Evolutionary conservation across 2,329 filamentous ascomycete genomes (phyloP), one percentile per base, ranked within the genome.

Genomic region (Fusarium pseudograminearum): DNA sequence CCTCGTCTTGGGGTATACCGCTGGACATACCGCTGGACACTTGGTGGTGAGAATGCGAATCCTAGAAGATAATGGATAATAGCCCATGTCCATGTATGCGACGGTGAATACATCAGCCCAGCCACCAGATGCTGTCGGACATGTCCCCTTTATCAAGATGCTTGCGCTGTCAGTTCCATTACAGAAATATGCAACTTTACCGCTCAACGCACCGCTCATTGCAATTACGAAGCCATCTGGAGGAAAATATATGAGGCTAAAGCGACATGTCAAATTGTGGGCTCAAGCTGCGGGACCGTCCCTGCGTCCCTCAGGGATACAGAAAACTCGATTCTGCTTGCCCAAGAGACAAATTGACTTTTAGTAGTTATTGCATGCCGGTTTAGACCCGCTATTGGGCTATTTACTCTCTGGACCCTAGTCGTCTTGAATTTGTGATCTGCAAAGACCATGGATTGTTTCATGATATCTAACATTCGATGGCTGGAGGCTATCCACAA

Each of bases 261-360:
- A 14, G 33, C 44, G 26, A 28, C 15, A 45, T 64, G 53, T 56
- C 55, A 44, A 58, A 61, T 42, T 56, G 59, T 69, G 65, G 65
- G 46, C 40, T 66, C 28, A 26, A 40, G 14, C 26, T 52, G 52
- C 55, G 53, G 54, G 53, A 63, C 61, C 42, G 54, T 40, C 36
- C 36, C 36, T 40, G 36, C 36, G 12, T 40, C 36, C 36, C n/a
- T 40, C 36, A 40, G 36, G 36, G 36, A 40, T 40, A 40, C 36
- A 40, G 36, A 40, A 22, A 40, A 40, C n/a, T 40, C n/a, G 36
- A 40, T 40, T 14, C 36, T 40, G 36, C n/a, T 40, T 40, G n/a
- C n/a, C 11, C 20, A 20, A n/a, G n/a, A 22, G 36, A 40, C n/a
- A 40, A 22, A 22, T 22, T 40, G 20, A 40, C 36, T 40, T 40